A percentile compares a stretch with the other conserved stretches of the same genome.
phyloP scores from a whole-genome alignment of 2,329 filamentous ascomycete genomes.

The Colletotrichum noveboracense region DNA sequence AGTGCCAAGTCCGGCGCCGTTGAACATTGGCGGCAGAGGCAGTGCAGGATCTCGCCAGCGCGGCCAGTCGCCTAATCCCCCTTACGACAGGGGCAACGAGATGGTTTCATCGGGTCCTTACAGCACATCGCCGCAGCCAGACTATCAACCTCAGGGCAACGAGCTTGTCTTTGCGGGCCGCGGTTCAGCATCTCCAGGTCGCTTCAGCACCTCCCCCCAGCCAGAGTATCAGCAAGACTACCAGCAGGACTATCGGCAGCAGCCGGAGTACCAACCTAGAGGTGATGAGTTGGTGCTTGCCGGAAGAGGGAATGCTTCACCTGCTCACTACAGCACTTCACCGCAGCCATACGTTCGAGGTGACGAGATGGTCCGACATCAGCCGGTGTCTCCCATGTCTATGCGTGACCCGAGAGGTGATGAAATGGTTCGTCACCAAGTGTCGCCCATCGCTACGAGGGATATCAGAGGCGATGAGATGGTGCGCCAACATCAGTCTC shows the following conservation, averaged over 20 bases:
- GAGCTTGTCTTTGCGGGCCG: slow-evolving; percentile 36
- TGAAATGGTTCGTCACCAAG: background rate
- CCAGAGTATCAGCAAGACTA: slow-evolving; percentile 17
- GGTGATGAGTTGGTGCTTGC: slow-evolving; percentile 31
- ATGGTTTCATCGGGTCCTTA: slow-evolving; percentile 26
- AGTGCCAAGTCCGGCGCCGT: slow-evolving; percentile 47
- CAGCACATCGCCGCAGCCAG: slow-evolving; percentile 27
- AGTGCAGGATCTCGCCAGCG: slow-evolving; percentile 27
- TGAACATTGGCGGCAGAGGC: slow-evolving; percentile 44
- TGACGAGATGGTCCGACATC: slow-evolving; percentile 14
- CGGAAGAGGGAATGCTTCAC: slow-evolving; percentile 34
- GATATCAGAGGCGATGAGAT: slow-evolving; percentile 12
- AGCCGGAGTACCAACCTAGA: slow-evolving; percentile 11
- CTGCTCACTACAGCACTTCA: slow-evolving; percentile 33
- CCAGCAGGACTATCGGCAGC: slow-evolving; percentile 9
- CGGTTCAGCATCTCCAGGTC: slow-evolving; percentile 32
- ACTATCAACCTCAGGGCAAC: slow-evolving; percentile 11
- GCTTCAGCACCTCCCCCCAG: slow-evolving; percentile 30
- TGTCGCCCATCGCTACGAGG: background rate
- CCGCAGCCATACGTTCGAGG: slow-evolving; percentile 22
- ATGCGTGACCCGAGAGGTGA: background rate
- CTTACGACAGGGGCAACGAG: slow-evolving; percentile 1
- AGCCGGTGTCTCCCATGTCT: background rate
- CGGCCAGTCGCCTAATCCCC: slow-evolving; percentile 3
- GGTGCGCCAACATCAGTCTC: slow-evolving; percentile 4